phyloP scores from a whole-genome alignment of 805 yeast species.

The Starmerella vitae region DNA sequence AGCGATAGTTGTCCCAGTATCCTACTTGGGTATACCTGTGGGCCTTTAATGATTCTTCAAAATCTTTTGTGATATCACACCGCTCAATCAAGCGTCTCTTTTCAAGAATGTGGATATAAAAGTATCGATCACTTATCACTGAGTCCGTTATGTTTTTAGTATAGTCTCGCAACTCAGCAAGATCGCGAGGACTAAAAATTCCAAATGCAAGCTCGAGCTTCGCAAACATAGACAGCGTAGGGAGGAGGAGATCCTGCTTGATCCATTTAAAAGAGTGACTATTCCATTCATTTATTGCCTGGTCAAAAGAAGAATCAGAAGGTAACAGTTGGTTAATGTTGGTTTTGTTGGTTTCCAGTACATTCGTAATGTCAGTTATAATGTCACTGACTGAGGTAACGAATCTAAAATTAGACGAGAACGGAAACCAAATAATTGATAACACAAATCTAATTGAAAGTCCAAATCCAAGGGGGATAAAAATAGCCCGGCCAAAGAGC shows the following conservation, averaged over 20 bases:
- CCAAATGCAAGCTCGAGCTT: slow-evolving; percentile 19
- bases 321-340: slow-evolving; percentile 10
- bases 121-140: slow-evolving; percentile 14
- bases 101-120: slow-evolving; percentile 8
- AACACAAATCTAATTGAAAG: slow-evolving; percentile 15
- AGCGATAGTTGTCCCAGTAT: slow-evolving; percentile 3
- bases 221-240: slow-evolving; percentile 8
- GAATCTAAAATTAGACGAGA: slow-evolving; percentile 20
- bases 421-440: slow-evolving; percentile 20
- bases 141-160: slow-evolving; percentile 9
- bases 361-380: slow-evolving; percentile 2
- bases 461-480: slow-evolving; percentile 21
- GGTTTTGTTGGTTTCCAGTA: neutral
- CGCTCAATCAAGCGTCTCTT: too few species aligned
- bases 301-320: slow-evolving; percentile 7
- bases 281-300: neutral
- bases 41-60: neutral
- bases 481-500: slow-evolving; percentile 8
- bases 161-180: slow-evolving; percentile 19
- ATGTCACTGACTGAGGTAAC: slow-evolving; percentile 10
- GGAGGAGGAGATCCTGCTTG: slow-evolving; percentile 8
- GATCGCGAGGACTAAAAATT: slow-evolving; percentile 21
- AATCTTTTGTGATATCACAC: too few species aligned
- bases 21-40: slow-evolving; percentile 12
- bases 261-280: neutral